phyloP scores from a whole-genome alignment of 768 basidiomycete species.

The Cystofilobasidium macerans region DNA sequence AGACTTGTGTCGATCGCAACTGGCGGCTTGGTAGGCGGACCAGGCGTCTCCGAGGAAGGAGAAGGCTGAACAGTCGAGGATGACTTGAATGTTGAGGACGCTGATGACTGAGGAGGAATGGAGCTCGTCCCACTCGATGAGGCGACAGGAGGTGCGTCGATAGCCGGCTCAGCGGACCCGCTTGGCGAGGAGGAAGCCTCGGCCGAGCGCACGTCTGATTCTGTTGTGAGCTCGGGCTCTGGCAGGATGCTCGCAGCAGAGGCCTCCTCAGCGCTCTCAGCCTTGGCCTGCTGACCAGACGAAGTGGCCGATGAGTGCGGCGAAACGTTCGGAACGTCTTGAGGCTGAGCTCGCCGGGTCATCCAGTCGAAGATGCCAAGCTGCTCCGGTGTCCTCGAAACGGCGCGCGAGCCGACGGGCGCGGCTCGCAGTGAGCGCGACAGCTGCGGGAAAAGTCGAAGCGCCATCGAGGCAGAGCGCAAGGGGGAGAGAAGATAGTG shows the following conservation, averaged over 20 bases:
- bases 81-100: not conserved
- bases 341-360: not conserved
- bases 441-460: not conserved
- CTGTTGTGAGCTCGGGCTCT: too few species aligned
- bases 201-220: too few species aligned
- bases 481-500: not conserved
- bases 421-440: not conserved
- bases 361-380: constrained; percentile 2
- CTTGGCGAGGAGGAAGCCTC: too few species aligned
- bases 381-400: not conserved
- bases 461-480: not conserved
- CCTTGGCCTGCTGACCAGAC: too few species aligned
- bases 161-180: too few species aligned
- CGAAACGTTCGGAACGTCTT: not conserved
- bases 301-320: not conserved
- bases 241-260: not conserved
- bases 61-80: not conserved
- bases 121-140: too few species aligned
- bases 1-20: too few species aligned
- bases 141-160: not conserved
- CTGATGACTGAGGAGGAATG: not conserved
- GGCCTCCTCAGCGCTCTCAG: not conserved
- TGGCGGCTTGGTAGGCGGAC: too few species aligned
- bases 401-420: not conserved
- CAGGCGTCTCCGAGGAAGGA: not conserved